Evolutionary conservation across 2,329 filamentous ascomycete genomes (phyloP).

Genomic region (Lasiodiplodia gonubiensis): DNA sequence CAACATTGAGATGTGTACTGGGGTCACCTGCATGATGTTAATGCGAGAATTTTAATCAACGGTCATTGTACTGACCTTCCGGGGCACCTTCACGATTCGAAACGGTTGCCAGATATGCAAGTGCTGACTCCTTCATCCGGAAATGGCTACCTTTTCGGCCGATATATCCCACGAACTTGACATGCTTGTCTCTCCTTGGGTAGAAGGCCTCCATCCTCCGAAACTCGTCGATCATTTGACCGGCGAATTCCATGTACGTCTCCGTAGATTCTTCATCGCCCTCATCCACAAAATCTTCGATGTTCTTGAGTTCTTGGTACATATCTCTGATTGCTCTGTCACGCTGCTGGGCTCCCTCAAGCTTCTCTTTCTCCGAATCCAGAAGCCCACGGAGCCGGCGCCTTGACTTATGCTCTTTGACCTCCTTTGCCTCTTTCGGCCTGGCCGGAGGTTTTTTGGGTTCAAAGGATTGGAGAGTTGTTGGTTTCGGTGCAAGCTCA

Average conservation of each 20-base stretch:
- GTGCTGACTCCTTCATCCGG: conserved; percentile 25
- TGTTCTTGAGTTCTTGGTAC: conserved; percentile 54
- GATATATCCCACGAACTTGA: conserved; percentile 45
- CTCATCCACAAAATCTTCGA: conserved; percentile 49
- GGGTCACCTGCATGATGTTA: conserved; percentile 5
- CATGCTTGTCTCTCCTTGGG: conserved; percentile 55
- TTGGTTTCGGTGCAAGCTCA: conserved; percentile 21
- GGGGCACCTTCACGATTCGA: conserved; percentile 46
- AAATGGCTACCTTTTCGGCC: conserved; percentile 36
- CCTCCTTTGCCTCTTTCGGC: conserved; percentile 9
- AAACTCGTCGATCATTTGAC: conserved; percentile 65
- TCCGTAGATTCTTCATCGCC: conserved; percentile 58
- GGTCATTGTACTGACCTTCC: conserved; percentile 36
- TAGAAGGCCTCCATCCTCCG: conserved; percentile 65
- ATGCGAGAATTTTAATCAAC: not conserved
- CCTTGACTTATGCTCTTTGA: conserved; percentile 14
- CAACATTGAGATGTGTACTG: not conserved
- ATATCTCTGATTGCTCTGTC: conserved; percentile 48
- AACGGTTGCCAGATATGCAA: conserved; percentile 23
- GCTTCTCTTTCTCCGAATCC: conserved; percentile 20
- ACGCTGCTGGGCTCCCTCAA: conserved; percentile 38
- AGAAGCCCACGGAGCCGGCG: conserved; percentile 25
- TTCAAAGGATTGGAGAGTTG: conserved; percentile 23
- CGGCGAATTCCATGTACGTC: conserved; percentile 65
- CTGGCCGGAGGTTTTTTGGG: conserved; percentile 1